Evolutionary conservation across 2,329 filamentous ascomycete genomes (phyloP), one percentile per base, ranked within the genome.

Genomic region (Escovopsis weberi): DNA sequence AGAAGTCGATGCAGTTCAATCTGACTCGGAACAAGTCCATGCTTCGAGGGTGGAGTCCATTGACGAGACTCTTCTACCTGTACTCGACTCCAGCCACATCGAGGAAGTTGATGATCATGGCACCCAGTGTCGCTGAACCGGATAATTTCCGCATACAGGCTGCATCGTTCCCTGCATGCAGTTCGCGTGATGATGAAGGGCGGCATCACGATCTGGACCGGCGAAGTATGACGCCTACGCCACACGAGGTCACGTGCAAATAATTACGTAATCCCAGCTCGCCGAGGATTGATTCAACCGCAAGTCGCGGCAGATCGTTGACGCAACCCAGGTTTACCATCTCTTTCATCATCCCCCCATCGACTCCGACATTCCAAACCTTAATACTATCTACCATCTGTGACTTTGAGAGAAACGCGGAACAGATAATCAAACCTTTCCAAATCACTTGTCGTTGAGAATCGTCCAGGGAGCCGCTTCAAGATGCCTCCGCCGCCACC

Each of bases 1-100:
- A 98, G 60, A 91, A 81, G 63, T 98, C 91, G 65, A 98, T 81
- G 67, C 86, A 94, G 60, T 98, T 95, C 57, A 98, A 69, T 53
- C 88, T 83, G 58, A 98, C 79, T 53, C 85, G 82, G 65, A 98
- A 96, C 52, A 75, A 69, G 55, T 86, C 81, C 61, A 64, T 64
- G 32, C 48, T 59, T 48, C 43, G 41, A 32, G 28, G 28, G 11
- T 11, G 28, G 8, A 11, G 11, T 32, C 28, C 28, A 32, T 32
- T 3, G 28, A 32, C 11, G 28, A 6, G 2, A 3, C 11, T 11
- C 8, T 32, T 11, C 28, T 23, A 23, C 23, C 23, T 23, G 23
- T 32, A 9, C 28, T 32, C 28, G 28, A 32, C 28, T 32, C 28
- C 8, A 32, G 11, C 8, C 11, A 7, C 4, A 11, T 11, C 4